These are phyloP conservation scores for Rubroshorea leprosula DNA, from an alignment of 345 rosid genomes.

Conservation along the genomic window DNA sequence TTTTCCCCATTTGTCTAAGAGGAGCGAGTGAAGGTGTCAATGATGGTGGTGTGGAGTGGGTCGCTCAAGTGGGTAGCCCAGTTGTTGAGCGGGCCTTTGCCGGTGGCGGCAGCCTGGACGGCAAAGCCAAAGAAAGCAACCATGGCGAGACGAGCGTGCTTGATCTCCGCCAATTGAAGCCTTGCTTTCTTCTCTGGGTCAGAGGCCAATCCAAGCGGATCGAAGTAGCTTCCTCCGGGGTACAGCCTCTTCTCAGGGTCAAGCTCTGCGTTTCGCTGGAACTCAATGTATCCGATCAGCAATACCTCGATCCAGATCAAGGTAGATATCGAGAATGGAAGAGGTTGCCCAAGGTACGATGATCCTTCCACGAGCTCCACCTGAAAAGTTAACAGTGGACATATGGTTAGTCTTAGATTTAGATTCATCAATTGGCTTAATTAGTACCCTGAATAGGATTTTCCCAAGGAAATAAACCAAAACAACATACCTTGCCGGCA, in stretches of 20 bases:
- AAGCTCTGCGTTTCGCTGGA: constrained; percentile 85
- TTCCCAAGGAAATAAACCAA: too few relatives aligned
- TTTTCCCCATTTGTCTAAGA: too few relatives aligned
- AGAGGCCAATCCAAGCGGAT: constrained; percentile 77
- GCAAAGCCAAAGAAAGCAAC: constrained; percentile 85
- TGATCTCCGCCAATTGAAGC: constrained; percentile 95
- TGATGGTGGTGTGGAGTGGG: constrained; percentile 97
- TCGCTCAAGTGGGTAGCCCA: constrained; percentile 98
- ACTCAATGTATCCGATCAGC: constrained; percentile 86
- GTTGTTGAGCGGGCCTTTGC: constrained; percentile 95
- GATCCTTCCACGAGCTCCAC: constrained; percentile 92
- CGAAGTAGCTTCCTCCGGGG: constrained; percentile 83
- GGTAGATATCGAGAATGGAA: constrained; percentile 77
- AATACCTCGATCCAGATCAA: constrained; percentile 85
- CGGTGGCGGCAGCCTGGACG: constrained; percentile 85
- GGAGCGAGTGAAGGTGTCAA: constrained; percentile 55
- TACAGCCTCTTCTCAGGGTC: constrained; percentile 90
- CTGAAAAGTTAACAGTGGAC: too few relatives aligned
- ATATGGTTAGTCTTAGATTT: too few relatives aligned
- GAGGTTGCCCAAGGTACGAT: constrained; percentile 84
- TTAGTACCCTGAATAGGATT: too few relatives aligned
- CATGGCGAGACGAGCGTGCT: constrained; percentile 98
- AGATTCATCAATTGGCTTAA: too few relatives aligned
- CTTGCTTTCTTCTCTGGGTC: constrained; percentile 89
- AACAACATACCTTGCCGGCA: constrained; percentile 54